phyloP scores from a whole-genome alignment of 2,329 filamentous ascomycete species.

The Byssoonygena ceratinophila region DNA sequence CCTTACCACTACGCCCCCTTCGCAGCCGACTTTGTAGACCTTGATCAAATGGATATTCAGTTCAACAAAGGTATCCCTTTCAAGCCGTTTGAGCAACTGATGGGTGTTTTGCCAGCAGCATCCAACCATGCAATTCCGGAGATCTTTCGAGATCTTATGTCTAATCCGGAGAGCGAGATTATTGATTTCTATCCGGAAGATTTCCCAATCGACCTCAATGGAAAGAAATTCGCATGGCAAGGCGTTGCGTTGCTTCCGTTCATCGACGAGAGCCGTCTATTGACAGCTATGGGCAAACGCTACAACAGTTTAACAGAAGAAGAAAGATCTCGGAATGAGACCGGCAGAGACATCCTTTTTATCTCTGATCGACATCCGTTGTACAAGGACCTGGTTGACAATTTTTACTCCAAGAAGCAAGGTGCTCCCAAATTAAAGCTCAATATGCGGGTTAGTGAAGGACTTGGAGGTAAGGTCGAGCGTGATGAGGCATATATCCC shows the following conservation, averaged over 20 bases:
- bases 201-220: constrained; percentile 86
- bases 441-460: constrained; percentile 63
- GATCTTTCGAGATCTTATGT: constrained; percentile 85
- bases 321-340: constrained; percentile 65
- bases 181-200: constrained; percentile 96
- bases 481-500: constrained; percentile 78
- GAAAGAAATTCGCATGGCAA: constrained; percentile 98
- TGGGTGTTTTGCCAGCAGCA: constrained; percentile 91
- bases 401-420: constrained; percentile 88
- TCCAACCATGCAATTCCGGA: constrained; percentile 84
- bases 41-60: constrained; percentile 64
- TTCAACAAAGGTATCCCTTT: constrained; percentile 82
- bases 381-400: constrained; percentile 71
- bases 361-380: constrained; percentile 75
- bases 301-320: constrained; percentile 69
- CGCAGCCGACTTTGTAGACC: constrained; percentile 81
- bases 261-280: constrained; percentile 80
- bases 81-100: constrained; percentile 88
- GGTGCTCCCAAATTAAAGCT: constrained; percentile 57
- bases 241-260: constrained; percentile 88
- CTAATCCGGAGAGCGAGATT: constrained; percentile 74
- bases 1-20: constrained; percentile 98
- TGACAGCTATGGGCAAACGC: constrained; percentile 70
- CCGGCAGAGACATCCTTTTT: constrained; percentile 71
- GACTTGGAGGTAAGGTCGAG: constrained; percentile 67